Conservation (phyloP, 78 protist genomes). For the Dictyostelium intermedium region DNA sequence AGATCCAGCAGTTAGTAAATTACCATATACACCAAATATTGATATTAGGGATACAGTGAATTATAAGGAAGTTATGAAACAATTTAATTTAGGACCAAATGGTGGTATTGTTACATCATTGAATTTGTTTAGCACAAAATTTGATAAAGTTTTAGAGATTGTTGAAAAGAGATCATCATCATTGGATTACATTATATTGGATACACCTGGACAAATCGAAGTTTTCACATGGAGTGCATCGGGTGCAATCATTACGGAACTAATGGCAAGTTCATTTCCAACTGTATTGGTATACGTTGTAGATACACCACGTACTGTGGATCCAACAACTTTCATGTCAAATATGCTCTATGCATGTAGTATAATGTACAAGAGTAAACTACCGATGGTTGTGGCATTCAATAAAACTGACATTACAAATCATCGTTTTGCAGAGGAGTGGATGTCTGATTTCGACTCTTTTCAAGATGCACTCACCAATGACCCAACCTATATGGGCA, state of each 20-base stretch:
- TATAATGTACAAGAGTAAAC: slow-evolving; percentile 94
- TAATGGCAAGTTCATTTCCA: slow-evolving; percentile 94
- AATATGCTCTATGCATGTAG: slow-evolving; percentile 98
- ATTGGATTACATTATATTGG: slow-evolving; percentile 89
- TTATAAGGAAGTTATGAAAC: slow-evolving; percentile 97
- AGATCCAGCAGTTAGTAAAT: slow-evolving; percentile 94
- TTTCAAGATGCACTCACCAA: slow-evolving; percentile 62
- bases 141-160: slow-evolving; percentile 92
- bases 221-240: slow-evolving; percentile 99
- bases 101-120: slow-evolving; percentile 98
- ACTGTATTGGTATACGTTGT: slow-evolving; percentile 94
- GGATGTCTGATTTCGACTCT: slow-evolving; percentile 93
- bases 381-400: slow-evolving; percentile 95
- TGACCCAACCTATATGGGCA: slow-evolving; percentile 82
- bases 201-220: slow-evolving; percentile 99
- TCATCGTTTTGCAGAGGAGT: slow-evolving; percentile 73
- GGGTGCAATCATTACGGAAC: slow-evolving; percentile 95
- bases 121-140: slow-evolving; percentile 96
- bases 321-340: slow-evolving; percentile 98
- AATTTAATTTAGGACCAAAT: slow-evolving; percentile 97
- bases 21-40: slow-evolving; percentile 94
- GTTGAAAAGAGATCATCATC: slow-evolving; percentile 87
- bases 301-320: slow-evolving; percentile 94
- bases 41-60: slow-evolving; percentile 99
- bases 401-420: slow-evolving; percentile 94